phyloP scores from a whole-genome alignment of 176 grass and related monocot species.

The Tuctoria greenei region DNA sequence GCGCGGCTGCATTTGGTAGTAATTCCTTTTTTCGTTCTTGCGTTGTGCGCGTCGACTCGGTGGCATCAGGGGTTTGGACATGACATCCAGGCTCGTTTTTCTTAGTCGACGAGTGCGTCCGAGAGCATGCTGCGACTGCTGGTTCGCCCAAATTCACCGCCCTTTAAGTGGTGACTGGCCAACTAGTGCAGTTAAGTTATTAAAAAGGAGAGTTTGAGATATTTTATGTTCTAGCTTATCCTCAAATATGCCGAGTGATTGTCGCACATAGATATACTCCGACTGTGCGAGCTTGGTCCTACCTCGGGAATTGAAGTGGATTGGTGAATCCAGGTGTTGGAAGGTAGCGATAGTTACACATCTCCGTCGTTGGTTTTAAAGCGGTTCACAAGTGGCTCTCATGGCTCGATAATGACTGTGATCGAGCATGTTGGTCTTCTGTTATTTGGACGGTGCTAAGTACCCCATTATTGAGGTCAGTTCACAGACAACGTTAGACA shows the following conservation, averaged over 20 bases:
- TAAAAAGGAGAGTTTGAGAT: conserved; percentile 33
- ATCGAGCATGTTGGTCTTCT: no score
- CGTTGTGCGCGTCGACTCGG: not conserved
- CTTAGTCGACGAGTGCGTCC: not conserved
- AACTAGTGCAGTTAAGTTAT: not conserved
- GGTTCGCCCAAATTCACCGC: not conserved
- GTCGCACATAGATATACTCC: not conserved
- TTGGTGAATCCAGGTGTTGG: not conserved
- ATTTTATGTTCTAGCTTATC: conserved; percentile 45
- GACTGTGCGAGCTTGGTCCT: conserved; percentile 28
- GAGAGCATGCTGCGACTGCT: not conserved
- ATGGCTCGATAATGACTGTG: not conserved
- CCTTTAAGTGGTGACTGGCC: conserved; percentile 3
- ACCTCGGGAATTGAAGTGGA: not conserved
- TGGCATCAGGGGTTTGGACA: conserved; percentile 32
- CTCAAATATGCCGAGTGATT: conserved; percentile 9
- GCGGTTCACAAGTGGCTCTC: not conserved
- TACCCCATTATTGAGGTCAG: not conserved
- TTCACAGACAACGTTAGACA: not conserved
- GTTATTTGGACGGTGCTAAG: no score
- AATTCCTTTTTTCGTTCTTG: not conserved
- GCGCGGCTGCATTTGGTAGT: conserved; percentile 28
- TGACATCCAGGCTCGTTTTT: conserved; percentile 12
- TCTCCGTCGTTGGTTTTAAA: not conserved
- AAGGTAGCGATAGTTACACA: not conserved